phyloP scores from a whole-genome alignment of 2,329 filamentous ascomycete genomes.

The Phoma sp. region DNA sequence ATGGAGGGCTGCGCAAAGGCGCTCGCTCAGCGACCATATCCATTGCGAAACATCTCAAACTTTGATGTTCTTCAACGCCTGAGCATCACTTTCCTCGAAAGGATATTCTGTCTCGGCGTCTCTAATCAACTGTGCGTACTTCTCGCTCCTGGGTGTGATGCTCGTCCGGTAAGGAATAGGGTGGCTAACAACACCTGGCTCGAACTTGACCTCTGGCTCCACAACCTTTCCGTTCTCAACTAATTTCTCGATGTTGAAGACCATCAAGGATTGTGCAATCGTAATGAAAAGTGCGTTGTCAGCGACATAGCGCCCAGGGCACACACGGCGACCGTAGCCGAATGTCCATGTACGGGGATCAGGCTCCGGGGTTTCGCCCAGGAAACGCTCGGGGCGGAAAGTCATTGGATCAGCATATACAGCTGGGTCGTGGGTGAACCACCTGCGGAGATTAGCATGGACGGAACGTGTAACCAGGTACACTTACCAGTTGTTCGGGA shows the following conservation, averaged over 20 bases:
- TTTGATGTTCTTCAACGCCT: slow-evolving; percentile 22
- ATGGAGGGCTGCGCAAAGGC: background rate
- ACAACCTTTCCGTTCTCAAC: slow-evolving; percentile 48
- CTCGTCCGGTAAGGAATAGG: slow-evolving; percentile 44
- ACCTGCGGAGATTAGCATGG: slow-evolving; percentile 32
- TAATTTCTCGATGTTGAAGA: slow-evolving; percentile 53
- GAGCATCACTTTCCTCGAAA: slow-evolving; percentile 50
- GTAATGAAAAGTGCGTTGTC: slow-evolving; percentile 51
- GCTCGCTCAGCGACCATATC: background rate
- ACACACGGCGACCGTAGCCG: slow-evolving; percentile 53
- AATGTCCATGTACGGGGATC: slow-evolving; percentile 48
- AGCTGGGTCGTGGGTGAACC: slow-evolving; percentile 50
- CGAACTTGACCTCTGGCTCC: slow-evolving; percentile 45
- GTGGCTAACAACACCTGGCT: slow-evolving; percentile 48
- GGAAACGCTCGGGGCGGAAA: slow-evolving; percentile 56
- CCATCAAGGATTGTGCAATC: slow-evolving; percentile 54
- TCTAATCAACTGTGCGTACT: slow-evolving; percentile 43
- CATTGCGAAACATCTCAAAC: background rate
- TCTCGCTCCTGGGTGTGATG: slow-evolving; percentile 45
- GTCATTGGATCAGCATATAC: slow-evolving; percentile 46
- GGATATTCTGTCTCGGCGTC: slow-evolving; percentile 46
- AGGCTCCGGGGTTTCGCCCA: slow-evolving; percentile 44
- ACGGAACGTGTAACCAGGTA: background rate
- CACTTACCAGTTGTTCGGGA: slow-evolving; percentile 50
- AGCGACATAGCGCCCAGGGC: slow-evolving; percentile 51